Base-by-base conservation (phyloP, 805 yeast genomes). In the Suhomyces canberraensis region DNA sequence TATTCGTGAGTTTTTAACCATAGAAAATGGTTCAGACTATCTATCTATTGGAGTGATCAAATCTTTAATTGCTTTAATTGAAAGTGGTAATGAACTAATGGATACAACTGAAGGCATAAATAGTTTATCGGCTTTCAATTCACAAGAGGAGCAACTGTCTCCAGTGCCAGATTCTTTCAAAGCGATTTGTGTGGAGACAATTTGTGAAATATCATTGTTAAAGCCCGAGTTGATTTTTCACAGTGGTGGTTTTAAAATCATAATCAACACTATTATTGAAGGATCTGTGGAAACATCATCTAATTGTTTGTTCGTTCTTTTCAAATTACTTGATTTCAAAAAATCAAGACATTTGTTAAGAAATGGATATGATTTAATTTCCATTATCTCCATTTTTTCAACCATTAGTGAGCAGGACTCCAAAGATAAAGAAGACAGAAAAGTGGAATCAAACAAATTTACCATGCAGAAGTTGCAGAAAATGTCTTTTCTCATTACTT, bases 381-480 rank as follows among this genome's bases (percentile, higher is more conserved):
- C 73, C 6, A 54, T 91, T 7, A 61, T 86, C 1, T 73, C 90
- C 0, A 74, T 84, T n/a, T 84, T 85, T 48, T 79, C 93, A 11
- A 89, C 81, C 28, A 61, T 75, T 40, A 46, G 35, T 29, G 54
- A 44, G 21, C 42, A 31, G 4, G 44, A 42, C 25, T 26, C 3
- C 32, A 40, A 7, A 14, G 17, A 17, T 13, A 7, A 5, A 4
- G 15, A 7, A 4, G 32, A 11, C n/a, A 9, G 29, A 25, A 37
- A 37, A 40, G 8, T 39, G 40, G 15, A 46, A 28, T 44, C 14
- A 40, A 46, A 24, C 42, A 44, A 31, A 28, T 44, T 16, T 21
- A 48, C 16, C 39, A 59, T 67, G 19, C 81, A 77, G 25, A 76
- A 71, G 45, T 61, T 88, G 19, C 83, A 81, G 39, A 74, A 71